Percentiles rank a stretch among this genome's conserved stretches.
These are phyloP conservation scores for Gossypium schwendimanii DNA, from an alignment of 441 rosid species.

Conservation along the genomic window DNA sequence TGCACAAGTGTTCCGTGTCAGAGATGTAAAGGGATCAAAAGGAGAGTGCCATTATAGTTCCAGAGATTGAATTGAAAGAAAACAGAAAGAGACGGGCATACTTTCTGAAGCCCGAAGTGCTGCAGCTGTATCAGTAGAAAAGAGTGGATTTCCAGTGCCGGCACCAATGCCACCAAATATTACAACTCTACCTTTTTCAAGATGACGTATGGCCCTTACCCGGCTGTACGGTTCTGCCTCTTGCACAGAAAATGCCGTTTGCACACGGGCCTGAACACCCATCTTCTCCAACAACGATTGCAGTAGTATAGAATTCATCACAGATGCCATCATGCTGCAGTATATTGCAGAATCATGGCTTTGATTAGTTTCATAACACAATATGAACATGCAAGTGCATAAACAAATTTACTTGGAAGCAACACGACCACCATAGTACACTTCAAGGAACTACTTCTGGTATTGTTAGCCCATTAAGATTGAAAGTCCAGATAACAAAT, in stretches of 20 bases:
- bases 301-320: slow-evolving; percentile 83
- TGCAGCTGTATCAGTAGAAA: slow-evolving; percentile 85
- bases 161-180: slow-evolving; percentile 90
- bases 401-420: background rate
- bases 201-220: slow-evolving; percentile 74
- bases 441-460: background rate
- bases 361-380: slow-evolving; percentile 7
- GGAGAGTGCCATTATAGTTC: background rate
- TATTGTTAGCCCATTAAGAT: background rate
- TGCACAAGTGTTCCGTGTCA: background rate
- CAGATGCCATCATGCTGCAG: slow-evolving; percentile 88
- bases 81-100: slow-evolving; percentile 18
- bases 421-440: slow-evolving; percentile 6
- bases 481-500: background rate
- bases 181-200: slow-evolving; percentile 91
- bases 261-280: slow-evolving; percentile 72
- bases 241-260: slow-evolving; percentile 58
- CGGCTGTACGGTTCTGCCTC: slow-evolving; percentile 84
- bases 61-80: slow-evolving; percentile 5
- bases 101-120: slow-evolving; percentile 73
- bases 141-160: slow-evolving; percentile 69
- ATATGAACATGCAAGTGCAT: background rate
- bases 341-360: slow-evolving; percentile 13
- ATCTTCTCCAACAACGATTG: slow-evolving; percentile 82
- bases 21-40: background rate